Percentiles rank a stretch among this genome's conserved stretches.
Evolutionary conservation across 139 green algal species (phyloP).

Genomic region (Trebouxia sp.): DNA sequence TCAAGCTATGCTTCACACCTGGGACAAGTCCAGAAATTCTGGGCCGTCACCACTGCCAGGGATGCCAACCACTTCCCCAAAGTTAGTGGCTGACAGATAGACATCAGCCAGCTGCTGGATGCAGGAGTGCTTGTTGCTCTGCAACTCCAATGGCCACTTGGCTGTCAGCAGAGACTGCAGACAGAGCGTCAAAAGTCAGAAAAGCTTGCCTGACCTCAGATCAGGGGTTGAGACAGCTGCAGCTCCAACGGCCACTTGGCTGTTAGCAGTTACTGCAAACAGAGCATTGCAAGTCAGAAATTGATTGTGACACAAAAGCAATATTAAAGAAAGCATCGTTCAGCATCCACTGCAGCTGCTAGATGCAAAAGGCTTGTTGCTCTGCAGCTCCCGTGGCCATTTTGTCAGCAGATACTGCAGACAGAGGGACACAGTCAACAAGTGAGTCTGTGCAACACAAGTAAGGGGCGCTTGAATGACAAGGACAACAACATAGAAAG

Average conservation of each 20-base stretch:
- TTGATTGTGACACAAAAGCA: background rate
- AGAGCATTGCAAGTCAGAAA: background rate
- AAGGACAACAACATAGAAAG: no score
- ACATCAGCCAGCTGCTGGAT: background rate
- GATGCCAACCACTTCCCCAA: background rate
- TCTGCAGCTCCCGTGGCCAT: no score
- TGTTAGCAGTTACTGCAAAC: background rate
- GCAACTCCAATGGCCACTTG: slow-evolving; percentile 7
- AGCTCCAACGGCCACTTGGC: background rate
- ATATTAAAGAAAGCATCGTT: background rate
- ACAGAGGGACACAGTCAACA: no score
- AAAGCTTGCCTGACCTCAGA: background rate
- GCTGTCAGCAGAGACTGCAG: slow-evolving; percentile 5
- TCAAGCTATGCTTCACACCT: background rate
- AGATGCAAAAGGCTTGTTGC: no score
- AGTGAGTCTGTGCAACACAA: no score
- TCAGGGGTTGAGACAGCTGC: background rate
- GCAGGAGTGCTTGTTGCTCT: slow-evolving; percentile 25
- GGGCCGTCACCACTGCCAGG: background rate
- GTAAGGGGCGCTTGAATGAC: no score
- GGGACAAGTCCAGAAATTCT: background rate
- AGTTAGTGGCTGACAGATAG: background rate
- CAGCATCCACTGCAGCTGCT: no score
- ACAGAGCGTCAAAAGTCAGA: background rate
- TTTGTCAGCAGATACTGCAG: no score